Evolutionary conservation across 306 rosid genomes (phyloP).

Genomic region (Oxytropis ochrocephala): DNA sequence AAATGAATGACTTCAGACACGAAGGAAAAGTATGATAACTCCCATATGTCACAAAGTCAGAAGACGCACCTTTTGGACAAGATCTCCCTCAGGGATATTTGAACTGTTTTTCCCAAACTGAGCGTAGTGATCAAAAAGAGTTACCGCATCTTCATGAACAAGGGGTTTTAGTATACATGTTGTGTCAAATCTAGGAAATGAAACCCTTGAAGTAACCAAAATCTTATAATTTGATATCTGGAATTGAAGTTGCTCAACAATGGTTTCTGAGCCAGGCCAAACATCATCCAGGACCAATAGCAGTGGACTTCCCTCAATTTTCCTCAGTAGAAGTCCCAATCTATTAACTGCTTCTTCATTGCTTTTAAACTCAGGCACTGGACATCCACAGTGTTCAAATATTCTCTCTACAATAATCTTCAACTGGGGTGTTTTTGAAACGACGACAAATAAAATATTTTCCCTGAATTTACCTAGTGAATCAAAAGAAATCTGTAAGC

Average conservation of each 20-base stretch:
- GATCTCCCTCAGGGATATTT: slow-evolving; percentile 16
- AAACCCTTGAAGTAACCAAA: slow-evolving; percentile 56
- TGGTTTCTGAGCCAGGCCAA: slow-evolving; percentile 51
- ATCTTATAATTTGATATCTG: slow-evolving; percentile 40
- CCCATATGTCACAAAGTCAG: neutral
- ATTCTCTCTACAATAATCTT: slow-evolving; percentile 33
- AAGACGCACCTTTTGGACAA: slow-evolving; percentile 33
- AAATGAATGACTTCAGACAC: neutral
- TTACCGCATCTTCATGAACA: slow-evolving; percentile 32
- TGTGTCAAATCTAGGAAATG: slow-evolving; percentile 25
- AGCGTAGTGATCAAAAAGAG: slow-evolving; percentile 46
- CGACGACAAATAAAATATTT: slow-evolving; percentile 38
- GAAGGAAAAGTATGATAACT: neutral
- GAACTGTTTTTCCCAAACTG: neutral
- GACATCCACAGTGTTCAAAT: slow-evolving; percentile 15
- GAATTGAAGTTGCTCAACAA: slow-evolving; percentile 33
- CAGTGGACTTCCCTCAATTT: slow-evolving; percentile 16
- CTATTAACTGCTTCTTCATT: slow-evolving; percentile 11
- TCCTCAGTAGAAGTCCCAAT: slow-evolving; percentile 19
- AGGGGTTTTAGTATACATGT: slow-evolving; percentile 28
- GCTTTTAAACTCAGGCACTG: slow-evolving; percentile 18
- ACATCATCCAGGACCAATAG: slow-evolving; percentile 60
- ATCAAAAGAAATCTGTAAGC: slow-evolving; percentile 5
- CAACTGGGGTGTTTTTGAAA: slow-evolving; percentile 37
- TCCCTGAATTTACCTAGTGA: slow-evolving; percentile 32